phyloP scores from a whole-genome alignment of 2,329 filamentous ascomycete species.

The Orbilia quercus region DNA sequence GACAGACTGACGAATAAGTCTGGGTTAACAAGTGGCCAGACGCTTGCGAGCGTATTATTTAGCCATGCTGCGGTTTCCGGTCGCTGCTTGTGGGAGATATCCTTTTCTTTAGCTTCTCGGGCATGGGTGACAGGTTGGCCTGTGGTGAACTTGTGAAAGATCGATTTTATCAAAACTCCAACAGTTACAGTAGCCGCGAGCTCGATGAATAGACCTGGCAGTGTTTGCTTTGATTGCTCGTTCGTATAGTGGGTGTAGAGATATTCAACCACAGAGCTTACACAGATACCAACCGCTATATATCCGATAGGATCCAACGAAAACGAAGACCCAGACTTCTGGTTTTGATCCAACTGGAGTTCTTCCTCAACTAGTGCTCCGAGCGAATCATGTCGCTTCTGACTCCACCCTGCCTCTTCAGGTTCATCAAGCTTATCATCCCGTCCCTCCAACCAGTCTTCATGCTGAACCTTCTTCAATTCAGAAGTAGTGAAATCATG shows the following conservation, averaged over 20 bases:
- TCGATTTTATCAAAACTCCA: constrained; percentile 45
- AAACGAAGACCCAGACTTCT: constrained; percentile 49
- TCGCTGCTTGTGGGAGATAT: constrained; percentile 30
- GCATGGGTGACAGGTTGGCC: constrained; percentile 55
- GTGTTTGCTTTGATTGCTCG: neutral
- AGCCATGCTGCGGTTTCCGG: constrained; percentile 78
- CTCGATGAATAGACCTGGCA: neutral
- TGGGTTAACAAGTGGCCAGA: constrained; percentile 81
- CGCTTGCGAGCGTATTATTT: constrained; percentile 74
- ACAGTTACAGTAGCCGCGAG: neutral
- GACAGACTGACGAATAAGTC: constrained; percentile 73
- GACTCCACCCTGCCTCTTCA: constrained; percentile 64
- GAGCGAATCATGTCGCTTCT: constrained; percentile 65
- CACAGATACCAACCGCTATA: neutral
- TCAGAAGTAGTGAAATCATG: constrained; percentile 76
- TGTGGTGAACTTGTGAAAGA: constrained; percentile 9
- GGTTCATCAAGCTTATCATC: constrained; percentile 65
- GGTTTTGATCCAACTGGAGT: constrained; percentile 64
- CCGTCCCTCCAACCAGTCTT: constrained; percentile 63
- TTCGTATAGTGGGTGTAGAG: neutral
- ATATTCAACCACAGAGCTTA: constrained; percentile 11
- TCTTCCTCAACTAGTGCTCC: constrained; percentile 67
- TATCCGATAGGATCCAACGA: constrained; percentile 9
- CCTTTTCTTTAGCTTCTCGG: constrained; percentile 17
- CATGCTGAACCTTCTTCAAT: constrained; percentile 65